Percentiles rank a stretch among this genome's conserved stretches.
phyloP scores from a whole-genome alignment of 164 flowering plant species.

The Cinnamomum micranthum region DNA sequence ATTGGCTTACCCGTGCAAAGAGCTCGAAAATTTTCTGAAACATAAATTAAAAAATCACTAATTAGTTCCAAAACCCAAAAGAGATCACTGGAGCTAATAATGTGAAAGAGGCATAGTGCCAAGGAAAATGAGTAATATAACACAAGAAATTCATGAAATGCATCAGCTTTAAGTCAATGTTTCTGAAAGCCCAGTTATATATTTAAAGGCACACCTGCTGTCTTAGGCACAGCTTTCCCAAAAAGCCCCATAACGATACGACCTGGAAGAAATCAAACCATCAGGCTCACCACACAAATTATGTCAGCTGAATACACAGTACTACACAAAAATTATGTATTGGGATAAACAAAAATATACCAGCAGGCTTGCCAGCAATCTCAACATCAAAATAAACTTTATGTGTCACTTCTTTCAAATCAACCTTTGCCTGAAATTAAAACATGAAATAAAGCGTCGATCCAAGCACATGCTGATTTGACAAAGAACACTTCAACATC shows the following conservation, averaged over 20 bases:
- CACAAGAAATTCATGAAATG: too few species aligned
- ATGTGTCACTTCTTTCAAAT: slow-evolving; percentile 68
- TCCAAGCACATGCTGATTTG: too few species aligned
- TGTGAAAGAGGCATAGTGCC: not conserved
- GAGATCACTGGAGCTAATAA: not conserved
- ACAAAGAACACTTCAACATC: too few species aligned
- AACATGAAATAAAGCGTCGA: not conserved
- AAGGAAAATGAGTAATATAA: not conserved
- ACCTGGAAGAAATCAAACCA: slow-evolving; percentile 38
- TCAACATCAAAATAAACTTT: slow-evolving; percentile 83
- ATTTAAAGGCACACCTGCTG: slow-evolving; percentile 39
- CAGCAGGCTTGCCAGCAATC: slow-evolving; percentile 81
- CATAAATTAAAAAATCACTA: not conserved
- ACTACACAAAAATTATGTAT: not conserved
- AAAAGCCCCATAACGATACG: slow-evolving; percentile 82
- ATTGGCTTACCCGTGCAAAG: slow-evolving; percentile 71
- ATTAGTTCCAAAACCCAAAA: not conserved
- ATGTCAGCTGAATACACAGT: not conserved
- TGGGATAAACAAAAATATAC: slow-evolving; percentile 31
- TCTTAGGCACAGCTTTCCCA: slow-evolving; percentile 88
- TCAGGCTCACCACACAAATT: too few species aligned
- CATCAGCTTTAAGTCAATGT: not conserved
- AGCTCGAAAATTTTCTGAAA: slow-evolving; percentile 91
- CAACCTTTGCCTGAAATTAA: slow-evolving; percentile 48
- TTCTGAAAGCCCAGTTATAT: too few species aligned